Percentiles rank a stretch among this genome's conserved stretches.
Conservation (phyloP, 2,329 filamentous ascomycete species). For the Aspergillus novoparasiticus region DNA sequence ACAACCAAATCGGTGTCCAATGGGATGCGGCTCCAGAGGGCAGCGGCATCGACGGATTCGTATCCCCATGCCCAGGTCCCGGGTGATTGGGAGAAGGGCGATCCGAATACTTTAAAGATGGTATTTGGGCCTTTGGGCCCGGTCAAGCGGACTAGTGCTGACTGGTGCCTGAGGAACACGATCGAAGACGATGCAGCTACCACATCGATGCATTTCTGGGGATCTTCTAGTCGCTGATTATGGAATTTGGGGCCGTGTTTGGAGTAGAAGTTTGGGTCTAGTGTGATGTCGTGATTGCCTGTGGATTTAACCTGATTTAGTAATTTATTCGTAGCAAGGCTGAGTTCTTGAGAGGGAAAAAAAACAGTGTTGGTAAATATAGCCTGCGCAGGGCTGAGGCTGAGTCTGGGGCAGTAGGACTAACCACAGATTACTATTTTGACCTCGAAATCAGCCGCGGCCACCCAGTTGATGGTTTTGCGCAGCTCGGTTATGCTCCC, state of each 20-base stretch:
- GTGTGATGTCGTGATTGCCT: constrained; percentile 62
- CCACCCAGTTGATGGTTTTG: constrained; percentile 56
- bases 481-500: constrained; percentile 55
- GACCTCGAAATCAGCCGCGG: constrained; percentile 54
- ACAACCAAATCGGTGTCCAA: constrained; percentile 56
- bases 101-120: constrained; percentile 60
- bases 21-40: constrained; percentile 55
- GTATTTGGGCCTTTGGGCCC: constrained; percentile 50
- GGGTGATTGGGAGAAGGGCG: constrained; percentile 54
- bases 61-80: constrained; percentile 61
- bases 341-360: neutral
- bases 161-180: constrained; percentile 56
- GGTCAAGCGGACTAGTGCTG: constrained; percentile 47
- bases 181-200: constrained; percentile 49
- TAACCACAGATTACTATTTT: constrained; percentile 60
- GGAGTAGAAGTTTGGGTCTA: constrained; percentile 53
- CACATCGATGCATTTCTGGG: constrained; percentile 47
- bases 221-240: constrained; percentile 48
- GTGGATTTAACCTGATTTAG: constrained; percentile 6
- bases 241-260: constrained; percentile 47
- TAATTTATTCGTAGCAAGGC: constrained; percentile 3
- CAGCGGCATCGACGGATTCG: constrained; percentile 39
- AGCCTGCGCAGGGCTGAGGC: neutral
- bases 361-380: neutral
- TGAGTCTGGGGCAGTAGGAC: constrained; percentile 10